These are phyloP conservation scores for Epichloe typhina DNA, from an alignment of 2,329 filamentous ascomycete genomes.

Conservation along the genomic window DNA sequence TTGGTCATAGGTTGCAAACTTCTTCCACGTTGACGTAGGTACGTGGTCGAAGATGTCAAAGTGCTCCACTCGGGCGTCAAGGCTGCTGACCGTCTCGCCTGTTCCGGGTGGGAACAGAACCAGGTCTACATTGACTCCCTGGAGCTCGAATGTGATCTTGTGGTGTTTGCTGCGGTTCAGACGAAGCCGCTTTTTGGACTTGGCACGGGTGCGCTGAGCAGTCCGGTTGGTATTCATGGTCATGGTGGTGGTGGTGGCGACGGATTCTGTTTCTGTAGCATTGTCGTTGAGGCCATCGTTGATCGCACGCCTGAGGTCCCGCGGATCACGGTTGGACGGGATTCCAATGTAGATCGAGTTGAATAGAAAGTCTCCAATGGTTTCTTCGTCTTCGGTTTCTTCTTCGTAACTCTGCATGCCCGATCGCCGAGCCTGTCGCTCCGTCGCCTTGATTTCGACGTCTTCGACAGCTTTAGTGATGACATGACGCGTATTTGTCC, in stretches of 20 bases:
- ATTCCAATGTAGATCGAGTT: conserved; percentile 98
- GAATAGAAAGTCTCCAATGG: conserved; percentile 91
- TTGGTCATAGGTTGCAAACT: conserved; percentile 88
- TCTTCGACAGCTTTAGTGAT: conserved; percentile 82
- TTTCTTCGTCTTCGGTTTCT: conserved; percentile 68
- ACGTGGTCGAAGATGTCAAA: conserved; percentile 91
- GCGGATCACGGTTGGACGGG: conserved; percentile 71
- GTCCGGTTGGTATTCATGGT: conserved; percentile 43
- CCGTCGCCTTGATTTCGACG: conserved; percentile 69
- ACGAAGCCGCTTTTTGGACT: conserved; percentile 47
- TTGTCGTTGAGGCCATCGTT: conserved; percentile 80
- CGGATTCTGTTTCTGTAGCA: conserved; percentile 77
- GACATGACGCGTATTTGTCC: conserved; percentile 72
- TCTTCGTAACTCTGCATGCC: conserved; percentile 49
- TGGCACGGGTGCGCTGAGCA: conserved; percentile 27
- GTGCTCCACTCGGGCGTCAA: conserved; percentile 71
- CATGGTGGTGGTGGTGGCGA: conserved; percentile 62
- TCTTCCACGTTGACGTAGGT: conserved; percentile 93
- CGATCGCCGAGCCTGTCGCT: conserved; percentile 49
- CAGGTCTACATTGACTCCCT: conserved; percentile 71
- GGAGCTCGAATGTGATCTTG: conserved; percentile 90
- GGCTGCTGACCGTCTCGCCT: conserved; percentile 74
- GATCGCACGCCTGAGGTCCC: conserved; percentile 69
- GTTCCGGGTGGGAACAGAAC: conserved; percentile 63
- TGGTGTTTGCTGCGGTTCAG: conserved; percentile 78